A percentile compares a stretch with the other conserved stretches of the same genome.
These are phyloP conservation scores for Inga laurina DNA, from an alignment of 306 rosid genomes.

Conservation along the genomic window DNA sequence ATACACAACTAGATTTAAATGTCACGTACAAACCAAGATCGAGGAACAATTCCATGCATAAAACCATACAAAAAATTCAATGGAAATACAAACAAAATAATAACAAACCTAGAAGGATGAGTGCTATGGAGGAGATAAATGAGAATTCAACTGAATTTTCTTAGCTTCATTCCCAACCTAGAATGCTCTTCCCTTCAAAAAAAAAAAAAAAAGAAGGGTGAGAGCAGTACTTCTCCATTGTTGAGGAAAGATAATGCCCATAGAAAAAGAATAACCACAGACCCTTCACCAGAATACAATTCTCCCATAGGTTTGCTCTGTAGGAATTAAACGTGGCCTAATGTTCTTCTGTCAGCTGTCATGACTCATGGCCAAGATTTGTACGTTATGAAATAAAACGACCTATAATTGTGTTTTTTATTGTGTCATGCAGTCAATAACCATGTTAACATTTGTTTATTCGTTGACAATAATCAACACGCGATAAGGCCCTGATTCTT, in stretches of 20 bases:
- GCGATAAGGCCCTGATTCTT: not conserved
- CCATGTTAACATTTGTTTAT: not conserved
- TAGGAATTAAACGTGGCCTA: not conserved
- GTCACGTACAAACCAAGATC: no score
- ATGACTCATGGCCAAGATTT: not conserved
- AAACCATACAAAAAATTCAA: no score
- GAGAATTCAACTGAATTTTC: no score
- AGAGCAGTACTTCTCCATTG: no score
- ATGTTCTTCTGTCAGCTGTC: not conserved
- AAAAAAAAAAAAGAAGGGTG: no score
- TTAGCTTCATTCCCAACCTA: no score
- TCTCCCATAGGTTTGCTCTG: not conserved
- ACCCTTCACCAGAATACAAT: not conserved
- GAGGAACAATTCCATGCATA: no score
- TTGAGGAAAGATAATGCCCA: not conserved
- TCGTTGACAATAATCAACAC: not conserved
- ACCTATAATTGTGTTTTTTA: not conserved
- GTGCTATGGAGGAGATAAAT: no score
- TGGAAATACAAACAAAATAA: no score
- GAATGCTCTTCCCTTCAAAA: not conserved
- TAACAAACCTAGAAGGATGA: no score
- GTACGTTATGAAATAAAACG: not conserved
- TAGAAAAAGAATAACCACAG: not conserved
- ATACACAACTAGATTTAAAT: no score
- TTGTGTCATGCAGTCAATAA: slow-evolving; percentile 15